phyloP scores from a whole-genome alignment of 257 asterid genomes.

The Solanum chilense region DNA sequence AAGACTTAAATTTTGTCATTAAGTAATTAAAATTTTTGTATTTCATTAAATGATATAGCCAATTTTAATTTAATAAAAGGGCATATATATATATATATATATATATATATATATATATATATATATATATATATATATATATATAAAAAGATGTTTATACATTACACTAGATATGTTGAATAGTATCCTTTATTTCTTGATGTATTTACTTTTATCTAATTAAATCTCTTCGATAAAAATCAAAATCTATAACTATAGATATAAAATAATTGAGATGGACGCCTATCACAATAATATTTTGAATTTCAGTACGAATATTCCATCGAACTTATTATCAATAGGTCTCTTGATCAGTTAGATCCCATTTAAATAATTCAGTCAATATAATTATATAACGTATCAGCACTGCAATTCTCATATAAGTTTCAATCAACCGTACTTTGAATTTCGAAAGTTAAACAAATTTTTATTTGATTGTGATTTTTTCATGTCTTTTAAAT shows the following conservation, averaged over 20 bases:
- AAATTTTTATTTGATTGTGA: neutral
- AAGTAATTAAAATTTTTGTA: too few relatives aligned
- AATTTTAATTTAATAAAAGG: too few relatives aligned
- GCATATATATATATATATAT: too few relatives aligned
- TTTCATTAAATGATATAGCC: too few relatives aligned
- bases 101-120: too few relatives aligned
- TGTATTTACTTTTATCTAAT: too few relatives aligned
- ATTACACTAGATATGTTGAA: neutral
- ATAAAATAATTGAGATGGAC: neutral
- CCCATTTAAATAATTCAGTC: neutral
- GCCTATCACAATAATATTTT: neutral
- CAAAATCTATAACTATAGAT: too few relatives aligned
- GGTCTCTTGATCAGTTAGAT: neutral
- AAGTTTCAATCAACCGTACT: neutral
- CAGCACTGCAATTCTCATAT: conserved; percentile 9
- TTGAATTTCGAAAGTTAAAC: neutral
- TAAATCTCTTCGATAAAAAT: neutral
- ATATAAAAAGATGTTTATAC: too few relatives aligned
- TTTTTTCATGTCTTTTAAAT: neutral
- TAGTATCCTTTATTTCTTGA: neutral
- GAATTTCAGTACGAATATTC: neutral
- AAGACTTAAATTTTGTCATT: too few relatives aligned
- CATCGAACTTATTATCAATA: neutral
- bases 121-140: too few relatives aligned
- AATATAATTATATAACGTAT: neutral